Conservation (phyloP, 2,329 filamentous ascomycete genomes). For the Sclerotinia glacialis region DNA sequence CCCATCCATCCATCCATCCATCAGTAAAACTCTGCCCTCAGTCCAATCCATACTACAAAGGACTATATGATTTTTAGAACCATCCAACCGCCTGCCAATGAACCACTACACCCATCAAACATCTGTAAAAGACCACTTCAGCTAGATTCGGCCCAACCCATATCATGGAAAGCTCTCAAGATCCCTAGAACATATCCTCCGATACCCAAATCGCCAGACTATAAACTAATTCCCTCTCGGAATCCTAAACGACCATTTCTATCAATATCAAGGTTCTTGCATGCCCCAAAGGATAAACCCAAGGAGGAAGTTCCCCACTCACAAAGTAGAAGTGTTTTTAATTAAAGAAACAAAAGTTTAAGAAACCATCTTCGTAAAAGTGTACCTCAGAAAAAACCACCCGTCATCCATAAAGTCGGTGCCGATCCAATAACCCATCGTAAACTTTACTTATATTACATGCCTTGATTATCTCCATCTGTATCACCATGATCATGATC, state of each 20-base stretch:
- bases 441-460: conserved; percentile 11
- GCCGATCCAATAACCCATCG: not conserved
- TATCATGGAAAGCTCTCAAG: not conserved
- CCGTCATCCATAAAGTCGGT: not conserved
- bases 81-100: not conserved
- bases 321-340: conserved; percentile 17
- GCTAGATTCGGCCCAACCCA: not conserved
- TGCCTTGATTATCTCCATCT: conserved; percentile 23
- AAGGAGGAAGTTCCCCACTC: conserved; percentile 17
- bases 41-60: not conserved
- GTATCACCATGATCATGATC: conserved; percentile 36
- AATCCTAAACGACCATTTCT: not conserved
- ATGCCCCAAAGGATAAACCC: conserved; percentile 9
- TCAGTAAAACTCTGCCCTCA: not conserved
- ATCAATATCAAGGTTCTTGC: conserved; percentile 14
- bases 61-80: not conserved
- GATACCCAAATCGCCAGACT: not conserved
- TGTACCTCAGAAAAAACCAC: not conserved
- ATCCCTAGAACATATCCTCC: not conserved
- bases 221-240: not conserved
- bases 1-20: not conserved
- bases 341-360: not conserved
- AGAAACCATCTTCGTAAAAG: not conserved
- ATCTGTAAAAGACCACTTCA: not conserved
- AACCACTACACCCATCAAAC: not conserved